Evolutionary conservation across 192 early-diverging fungal genomes (phyloP), one percentile per base, ranked within the genome.

Genomic region (Rhizoclosmatium globosum): DNA sequence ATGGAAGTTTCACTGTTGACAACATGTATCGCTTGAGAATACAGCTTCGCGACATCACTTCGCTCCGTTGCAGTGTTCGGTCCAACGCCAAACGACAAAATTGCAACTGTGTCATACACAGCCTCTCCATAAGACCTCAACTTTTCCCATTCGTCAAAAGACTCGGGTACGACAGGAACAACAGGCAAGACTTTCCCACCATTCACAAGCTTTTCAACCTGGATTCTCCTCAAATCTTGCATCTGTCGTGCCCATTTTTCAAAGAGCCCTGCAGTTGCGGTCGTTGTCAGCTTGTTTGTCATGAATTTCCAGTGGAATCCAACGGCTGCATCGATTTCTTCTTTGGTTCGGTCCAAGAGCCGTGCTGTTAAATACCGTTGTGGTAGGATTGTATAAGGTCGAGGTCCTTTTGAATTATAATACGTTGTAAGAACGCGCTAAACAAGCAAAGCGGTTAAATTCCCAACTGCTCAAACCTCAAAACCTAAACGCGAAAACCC

Each of bases 241-340:
- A 71, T 39, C 11, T 57, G 69, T 4, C 4, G 4, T 17, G 69
- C 6, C 23, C 31, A 71, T 42, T 11, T 53, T 56, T 4, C 47
- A 56, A 71, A 71, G 6, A 71, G 31, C n/a, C 38, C 46, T 11
- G 9, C 31, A 7, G 48, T 47, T 6, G 17, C 38, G 46, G 21
- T 9, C 4, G 6, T 47, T 3, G 4, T n/a, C 17, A 71, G 13
- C 31, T 38, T 56, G 50, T 21, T 47, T 4, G 45, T 71, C 19
- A 71, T n/a, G 46, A 71, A 71, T 57, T 71, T 71, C 47, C 21
- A 46, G 50, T 71, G 69, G 15, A 71, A 47, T 21, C 48, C 69
- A 41, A 53, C 45, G 15, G 69, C 50, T 11, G 6, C 69, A 4
- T 38, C 47, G 15, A 71, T 41, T 47, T 71, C 69, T 11, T 21